These are phyloP conservation scores for Globisporangium spiculum DNA, from an alignment of 352 stramenopile species.

Conservation along the genomic window DNA sequence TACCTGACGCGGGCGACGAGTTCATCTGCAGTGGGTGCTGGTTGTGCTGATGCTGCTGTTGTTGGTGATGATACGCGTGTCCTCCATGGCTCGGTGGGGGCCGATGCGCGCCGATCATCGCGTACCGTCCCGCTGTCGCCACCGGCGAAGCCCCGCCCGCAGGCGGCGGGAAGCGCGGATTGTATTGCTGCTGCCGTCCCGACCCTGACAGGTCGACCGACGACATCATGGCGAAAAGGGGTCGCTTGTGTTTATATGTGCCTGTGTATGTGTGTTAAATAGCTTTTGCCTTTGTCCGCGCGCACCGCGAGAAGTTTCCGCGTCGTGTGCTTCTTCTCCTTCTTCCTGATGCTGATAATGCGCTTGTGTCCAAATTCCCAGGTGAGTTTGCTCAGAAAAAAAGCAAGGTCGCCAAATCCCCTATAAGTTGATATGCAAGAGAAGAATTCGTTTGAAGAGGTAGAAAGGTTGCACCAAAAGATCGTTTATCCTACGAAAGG, in stretches of 20 bases:
- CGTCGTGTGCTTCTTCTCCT: neutral
- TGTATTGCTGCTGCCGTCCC: constrained; percentile 3
- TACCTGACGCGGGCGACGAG: constrained; percentile 17
- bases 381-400: neutral
- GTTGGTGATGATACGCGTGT: constrained; percentile 1
- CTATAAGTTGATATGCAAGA: neutral
- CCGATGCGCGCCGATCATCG: constrained; percentile 11
- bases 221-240: constrained; percentile 11
- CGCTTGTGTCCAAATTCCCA: neutral
- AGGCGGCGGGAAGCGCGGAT: constrained; percentile 5
- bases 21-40: constrained; percentile 7
- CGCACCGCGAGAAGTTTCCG: constrained; percentile 8
- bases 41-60: constrained; percentile 7
- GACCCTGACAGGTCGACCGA: constrained; percentile 14
- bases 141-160: neutral
- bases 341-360: constrained; percentile 3
- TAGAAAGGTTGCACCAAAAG: constrained; percentile 4
- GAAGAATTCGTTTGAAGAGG: constrained; percentile 13
- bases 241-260: neutral
- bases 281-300: neutral
- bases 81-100: constrained; percentile 5
- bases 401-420: constrained; percentile 1
- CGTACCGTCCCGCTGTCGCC: constrained; percentile 6
- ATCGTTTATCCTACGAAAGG: neutral
- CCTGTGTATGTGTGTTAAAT: neutral